Conservation (phyloP, 2,329 filamentous ascomycete genomes). For the Intubia oerlemansii region DNA sequence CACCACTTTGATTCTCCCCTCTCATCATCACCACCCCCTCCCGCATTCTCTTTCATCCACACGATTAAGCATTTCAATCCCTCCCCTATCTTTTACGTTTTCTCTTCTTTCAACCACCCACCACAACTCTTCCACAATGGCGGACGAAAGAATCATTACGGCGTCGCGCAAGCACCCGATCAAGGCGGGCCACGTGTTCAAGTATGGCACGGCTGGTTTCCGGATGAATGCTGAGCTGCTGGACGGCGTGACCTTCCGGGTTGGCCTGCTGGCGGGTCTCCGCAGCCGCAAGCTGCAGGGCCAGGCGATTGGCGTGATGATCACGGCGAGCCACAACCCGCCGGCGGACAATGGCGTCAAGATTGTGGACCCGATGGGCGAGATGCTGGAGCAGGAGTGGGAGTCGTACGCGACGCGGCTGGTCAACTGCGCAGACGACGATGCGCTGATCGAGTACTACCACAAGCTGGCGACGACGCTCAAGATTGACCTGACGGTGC, state of each 20-base stretch:
- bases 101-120: not conserved
- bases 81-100: not conserved
- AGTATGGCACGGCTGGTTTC: conserved; percentile 47
- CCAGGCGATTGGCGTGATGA: conserved; percentile 90
- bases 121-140: too few relatives aligned
- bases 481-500: conserved; percentile 48
- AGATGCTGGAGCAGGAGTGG: conserved; percentile 96
- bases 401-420: conserved; percentile 73
- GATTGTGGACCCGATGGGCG: conserved; percentile 90
- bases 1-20: not conserved
- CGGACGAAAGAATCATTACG: conserved; percentile 25
- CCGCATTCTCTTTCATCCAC: too few relatives aligned
- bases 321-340: conserved; percentile 85
- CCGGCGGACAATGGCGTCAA: conserved; percentile 83
- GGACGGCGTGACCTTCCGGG: conserved; percentile 79
- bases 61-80: too few relatives aligned
- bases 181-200: conserved; percentile 28
- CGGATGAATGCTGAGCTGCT: conserved; percentile 59
- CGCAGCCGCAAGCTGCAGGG: conserved; percentile 78
- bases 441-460: conserved; percentile 57
- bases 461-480: conserved; percentile 52
- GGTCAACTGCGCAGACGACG: conserved; percentile 62
- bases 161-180: conserved; percentile 43
- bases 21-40: too few relatives aligned
- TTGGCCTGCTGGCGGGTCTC: conserved; percentile 72